Base-by-base conservation (phyloP, 2,329 filamentous ascomycete species). In the Cryphonectria naterciae region DNA sequence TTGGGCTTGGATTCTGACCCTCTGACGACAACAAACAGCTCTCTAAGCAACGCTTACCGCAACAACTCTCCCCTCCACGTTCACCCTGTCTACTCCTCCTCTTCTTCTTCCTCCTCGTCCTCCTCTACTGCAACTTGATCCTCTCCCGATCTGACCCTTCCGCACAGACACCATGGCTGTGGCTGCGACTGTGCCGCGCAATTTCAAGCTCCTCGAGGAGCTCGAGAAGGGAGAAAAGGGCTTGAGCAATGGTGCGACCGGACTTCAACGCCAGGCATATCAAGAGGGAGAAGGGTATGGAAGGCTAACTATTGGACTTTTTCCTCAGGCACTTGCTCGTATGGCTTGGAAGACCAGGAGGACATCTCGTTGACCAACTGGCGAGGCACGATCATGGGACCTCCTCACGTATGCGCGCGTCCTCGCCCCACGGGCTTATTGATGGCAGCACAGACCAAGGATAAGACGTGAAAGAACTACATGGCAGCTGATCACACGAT, bases 201-300 rank as follows among this genome's bases (percentile, higher is more conserved):
- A 98, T 85, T 99, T 99, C 81, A 92, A 95, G 79, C 89, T 99
- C 75, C 87, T 99, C 70, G 96, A 98, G 82, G 96, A 99, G 89
- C 88, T 99, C 28, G 96, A 99, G 86, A 98, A 98, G 86, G 96
- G 96, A 79, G 96, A 99, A 86, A 99, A 99, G 84, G 96, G 96
- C 73, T 88, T 96, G 74, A 95, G 96, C 79, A 94, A 95, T 81
- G 93, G 94, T 93, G 83, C 70, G 83, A 83, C 76, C 70, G 25
- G n/a, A 72, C 62, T 65, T 63, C 28, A 5, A 49, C 37, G 35
- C 52, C 25, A n/a, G 52, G 52, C 22, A 17, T 13, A 22, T 49
- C 56, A 64, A 22, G 35, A 62, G 37, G 37, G 19, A 22, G 15
- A 66, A 54, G 19, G 60, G 41, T n/a, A 61, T 32, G 25, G 41